Conservation (phyloP, 2,329 filamentous ascomycete genomes). For the Herpomyces periplanetae region DNA sequence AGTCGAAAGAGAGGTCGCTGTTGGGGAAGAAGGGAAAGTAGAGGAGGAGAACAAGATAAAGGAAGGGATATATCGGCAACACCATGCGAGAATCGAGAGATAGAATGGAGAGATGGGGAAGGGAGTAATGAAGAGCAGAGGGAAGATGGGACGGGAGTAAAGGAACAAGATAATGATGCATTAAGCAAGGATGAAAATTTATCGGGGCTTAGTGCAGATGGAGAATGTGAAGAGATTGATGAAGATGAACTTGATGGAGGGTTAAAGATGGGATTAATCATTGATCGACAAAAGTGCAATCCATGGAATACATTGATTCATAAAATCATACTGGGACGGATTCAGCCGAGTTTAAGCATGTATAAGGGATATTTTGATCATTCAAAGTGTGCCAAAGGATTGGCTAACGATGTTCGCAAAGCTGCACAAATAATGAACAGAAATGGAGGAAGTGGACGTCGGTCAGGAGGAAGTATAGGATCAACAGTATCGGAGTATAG, state of each 20-base stretch:
- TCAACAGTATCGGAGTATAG: slow-evolving; percentile 18
- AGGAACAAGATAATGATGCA: slow-evolving; percentile 4
- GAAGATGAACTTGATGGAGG: too few species aligned
- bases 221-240: too few species aligned
- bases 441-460: slow-evolving; percentile 10
- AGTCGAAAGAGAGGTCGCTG: too few species aligned
- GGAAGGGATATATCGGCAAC: too few species aligned
- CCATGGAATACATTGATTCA: slow-evolving; percentile 42
- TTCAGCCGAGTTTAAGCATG: slow-evolving; percentile 27
- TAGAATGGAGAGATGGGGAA: slow-evolving; percentile 12
- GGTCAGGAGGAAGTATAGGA: slow-evolving; percentile 15
- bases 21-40: too few species aligned
- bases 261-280: slow-evolving; percentile 21
- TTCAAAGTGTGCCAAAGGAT: slow-evolving; percentile 19
- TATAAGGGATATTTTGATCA: slow-evolving; percentile 51
- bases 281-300: slow-evolving; percentile 52
- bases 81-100: too few species aligned
- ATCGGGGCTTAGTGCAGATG: too few species aligned
- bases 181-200: slow-evolving; percentile 3
- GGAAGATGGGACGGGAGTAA: slow-evolving; percentile 6
- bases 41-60: slow-evolving; percentile 10
- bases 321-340: slow-evolving; percentile 27
- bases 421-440: slow-evolving; percentile 16
- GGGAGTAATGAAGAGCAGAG: slow-evolving; percentile 8
- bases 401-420: slow-evolving; percentile 36